Base-by-base conservation (phyloP, 306 rosid genomes). In the Casuarina glauca region DNA sequence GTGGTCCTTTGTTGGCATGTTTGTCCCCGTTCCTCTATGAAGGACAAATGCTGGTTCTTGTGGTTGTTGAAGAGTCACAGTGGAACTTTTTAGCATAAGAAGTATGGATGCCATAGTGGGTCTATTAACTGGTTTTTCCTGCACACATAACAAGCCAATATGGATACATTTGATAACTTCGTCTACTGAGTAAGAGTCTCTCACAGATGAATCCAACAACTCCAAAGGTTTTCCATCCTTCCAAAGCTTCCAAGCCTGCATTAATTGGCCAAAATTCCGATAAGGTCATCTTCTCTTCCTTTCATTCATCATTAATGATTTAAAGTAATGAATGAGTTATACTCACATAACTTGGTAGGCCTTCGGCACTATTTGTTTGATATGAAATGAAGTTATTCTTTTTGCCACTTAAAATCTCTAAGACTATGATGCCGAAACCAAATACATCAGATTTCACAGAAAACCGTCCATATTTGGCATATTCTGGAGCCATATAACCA, bases 41-140 rank as follows among this genome's bases (percentile, higher is more conserved):
- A 74, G 52, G 53, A 54, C 72, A 66, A 76, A 69, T 3, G 84
- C 85, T 12, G 91, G 89, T 32, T 66, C 54, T 50, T 74, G 62
- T 36, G 88, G 89, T 41, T 4, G 0, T 63, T 81, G 74, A 4
- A 82, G 43, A 35, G 72, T 76, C 10, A 84, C 73, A n/a, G 90
- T 76, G 79, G 76, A 45, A 53, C 91, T 82, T 38, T 49, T 86
- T 9, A 90, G 84, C 86, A 87, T 49, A 50, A 84, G 78, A 76
- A 87, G 77, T 32, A 89, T 26, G 9, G 87, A 63, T 38, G 70
- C 81, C 93, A 87, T 85, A 0, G 88, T 82, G 15, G 93, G 93
- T 36, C 88, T 84, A 36, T 67, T 78, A n/a, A 70, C 67, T 39
- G 83, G 80, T 80, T 80, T 84, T 72, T 87, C 89, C 43, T 86